Percentiles rank a stretch among this genome's conserved stretches.
Conservation (phyloP, 352 stramenopile species). For the Globisporangium parvum region DNA sequence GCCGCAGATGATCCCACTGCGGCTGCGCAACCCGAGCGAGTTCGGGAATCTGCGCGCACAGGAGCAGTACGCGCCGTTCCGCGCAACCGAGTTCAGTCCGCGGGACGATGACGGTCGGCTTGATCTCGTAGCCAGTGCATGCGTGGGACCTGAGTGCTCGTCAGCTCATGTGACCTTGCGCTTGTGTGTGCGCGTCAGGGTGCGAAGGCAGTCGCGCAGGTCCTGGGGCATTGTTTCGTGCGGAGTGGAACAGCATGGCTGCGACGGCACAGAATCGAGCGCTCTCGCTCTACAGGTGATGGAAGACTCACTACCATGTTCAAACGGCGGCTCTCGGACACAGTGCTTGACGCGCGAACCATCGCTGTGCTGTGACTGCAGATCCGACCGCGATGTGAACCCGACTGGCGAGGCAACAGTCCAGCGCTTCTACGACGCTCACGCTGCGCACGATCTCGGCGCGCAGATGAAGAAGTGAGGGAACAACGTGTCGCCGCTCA, state of each 20-base stretch:
- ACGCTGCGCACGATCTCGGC: constrained; percentile 30
- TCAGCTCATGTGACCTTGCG: not conserved
- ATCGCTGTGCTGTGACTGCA: constrained; percentile 5
- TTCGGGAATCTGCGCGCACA: constrained; percentile 23
- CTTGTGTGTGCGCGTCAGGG: constrained; percentile 2
- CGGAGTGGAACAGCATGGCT: constrained; percentile 42
- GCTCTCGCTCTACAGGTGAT: constrained; percentile 24
- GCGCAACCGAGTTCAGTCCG: constrained; percentile 34
- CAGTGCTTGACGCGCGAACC: not conserved
- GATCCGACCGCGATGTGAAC: constrained; percentile 45
- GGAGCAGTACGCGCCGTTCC: constrained; percentile 42
- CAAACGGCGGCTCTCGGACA: not conserved
- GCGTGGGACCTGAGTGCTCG: not conserved
- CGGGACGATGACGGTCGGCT: constrained; percentile 9
- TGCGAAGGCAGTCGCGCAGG: constrained; percentile 17
- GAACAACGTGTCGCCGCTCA: constrained; percentile 29
- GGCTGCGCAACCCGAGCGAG: constrained; percentile 33
- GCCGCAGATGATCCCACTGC: constrained; percentile 38
- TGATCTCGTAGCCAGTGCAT: not conserved
- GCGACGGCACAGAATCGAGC: constrained; percentile 17
- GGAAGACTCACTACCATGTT: not conserved
- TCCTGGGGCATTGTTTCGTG: constrained; percentile 30
- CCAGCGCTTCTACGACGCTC: constrained; percentile 37
- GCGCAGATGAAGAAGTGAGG: constrained; percentile 23
- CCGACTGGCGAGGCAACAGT: constrained; percentile 33